Evolutionary conservation across 192 early-diverging fungal species (phyloP), one percentile per base, ranked within the genome.

Genomic region (Coemansia sp.): DNA sequence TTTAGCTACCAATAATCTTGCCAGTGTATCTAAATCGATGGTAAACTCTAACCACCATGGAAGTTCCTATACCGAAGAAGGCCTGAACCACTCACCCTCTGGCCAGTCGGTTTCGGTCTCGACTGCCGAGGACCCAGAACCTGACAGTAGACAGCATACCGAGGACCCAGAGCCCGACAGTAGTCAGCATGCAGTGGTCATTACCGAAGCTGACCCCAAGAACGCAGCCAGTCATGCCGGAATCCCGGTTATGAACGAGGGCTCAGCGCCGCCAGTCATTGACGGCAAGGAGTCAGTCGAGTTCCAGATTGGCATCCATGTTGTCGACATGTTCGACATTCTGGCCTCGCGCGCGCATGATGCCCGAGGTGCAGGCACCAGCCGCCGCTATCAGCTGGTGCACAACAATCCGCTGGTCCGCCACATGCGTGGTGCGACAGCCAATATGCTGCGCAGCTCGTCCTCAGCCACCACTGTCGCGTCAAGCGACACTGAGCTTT

Each of bases 281-380:
- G 86, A 87, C 61, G 86, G 86, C 46, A 86, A 87, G 75, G 81
- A 82, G 49, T 85, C 84, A 10, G 83, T 88, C 47, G 86, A 88
- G 66, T 85, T 85, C 51, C 86, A 87, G 74, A 75, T 87, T 25
- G 85, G 84, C 61, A 80, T 79, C 26, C 75, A 85, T 50, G 84
- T 97, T 6, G 76, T 86, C n/a, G 95, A 97, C 64, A 79, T 97
- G 37, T 88, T 93, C 42, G 92, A 93, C 63, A 83, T 86, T 6
- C 80, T 73, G 23, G 76, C 67, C 6, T 68, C 76, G 14, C 76
- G 67, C 38, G 71, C 60, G 11, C 50, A 46, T 57, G 60, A 66
- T 42, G 18, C 42, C 3, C 40, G 54, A 15, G 34, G 64, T 58
- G 34, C 36, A 11, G 63, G 59, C 56, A 48, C 40, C 24, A 49